These are phyloP conservation scores for Daedalea quercina DNA, from an alignment of 768 basidiomycete species.

Conservation along the genomic window DNA sequence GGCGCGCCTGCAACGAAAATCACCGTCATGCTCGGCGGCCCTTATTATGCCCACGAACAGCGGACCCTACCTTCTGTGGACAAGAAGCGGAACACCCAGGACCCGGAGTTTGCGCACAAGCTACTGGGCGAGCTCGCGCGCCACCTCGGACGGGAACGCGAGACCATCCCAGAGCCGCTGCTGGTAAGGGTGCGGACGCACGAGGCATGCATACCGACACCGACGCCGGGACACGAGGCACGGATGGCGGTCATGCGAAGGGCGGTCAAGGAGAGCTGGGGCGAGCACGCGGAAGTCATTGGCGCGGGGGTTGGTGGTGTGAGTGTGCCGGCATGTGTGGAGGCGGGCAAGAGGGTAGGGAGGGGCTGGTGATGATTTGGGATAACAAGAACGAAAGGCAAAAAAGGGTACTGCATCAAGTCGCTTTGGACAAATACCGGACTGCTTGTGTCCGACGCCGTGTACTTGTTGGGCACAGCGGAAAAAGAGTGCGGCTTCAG, in stretches of 20 bases:
- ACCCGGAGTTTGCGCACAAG: slow-evolving; percentile 19
- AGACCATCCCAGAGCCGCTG: slow-evolving; percentile 43
- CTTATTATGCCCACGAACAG: slow-evolving; percentile 31
- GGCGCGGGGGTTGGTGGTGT: slow-evolving; percentile 88
- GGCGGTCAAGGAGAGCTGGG: slow-evolving; percentile 37
- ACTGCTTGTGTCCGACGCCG: too few relatives aligned
- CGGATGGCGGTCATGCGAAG: slow-evolving; percentile 55
- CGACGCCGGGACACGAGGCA: slow-evolving; percentile 61
- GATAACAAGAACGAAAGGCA: background rate
- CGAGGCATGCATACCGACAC: slow-evolving; percentile 71
- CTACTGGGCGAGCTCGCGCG: slow-evolving; percentile 19
- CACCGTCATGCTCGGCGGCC: slow-evolving; percentile 89
- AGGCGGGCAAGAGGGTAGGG: slow-evolving; percentile 53
- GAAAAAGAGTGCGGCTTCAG: too few relatives aligned
- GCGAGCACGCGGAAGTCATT: slow-evolving; percentile 47
- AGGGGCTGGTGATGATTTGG: slow-evolving; percentile 5
- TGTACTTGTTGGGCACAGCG: too few relatives aligned
- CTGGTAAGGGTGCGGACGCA: slow-evolving; percentile 49
- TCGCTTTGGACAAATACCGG: too few relatives aligned
- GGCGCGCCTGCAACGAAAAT: slow-evolving; percentile 54
- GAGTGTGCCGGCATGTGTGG: slow-evolving; percentile 81
- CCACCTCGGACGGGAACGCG: slow-evolving; percentile 13
- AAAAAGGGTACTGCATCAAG: background rate
- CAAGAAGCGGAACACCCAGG: slow-evolving; percentile 36
- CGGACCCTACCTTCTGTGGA: background rate